Base-by-base conservation (phyloP, 208 protist genomes). In the Sergeia podlipaevii region DNA sequence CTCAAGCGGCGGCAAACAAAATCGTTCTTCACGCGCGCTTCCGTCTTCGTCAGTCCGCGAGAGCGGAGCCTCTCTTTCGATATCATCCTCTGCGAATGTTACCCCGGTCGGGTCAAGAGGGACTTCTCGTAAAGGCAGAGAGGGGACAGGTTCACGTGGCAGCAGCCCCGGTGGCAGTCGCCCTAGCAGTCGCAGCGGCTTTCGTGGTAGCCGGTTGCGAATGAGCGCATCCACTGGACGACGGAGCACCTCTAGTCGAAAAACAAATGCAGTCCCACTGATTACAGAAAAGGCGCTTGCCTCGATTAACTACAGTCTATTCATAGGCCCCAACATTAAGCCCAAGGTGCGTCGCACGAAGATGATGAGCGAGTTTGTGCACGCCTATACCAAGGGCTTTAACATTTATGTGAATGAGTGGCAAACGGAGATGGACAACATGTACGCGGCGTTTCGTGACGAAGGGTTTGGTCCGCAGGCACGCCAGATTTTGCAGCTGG, bases 401-500 rank as follows among this genome's bases (percentile, higher is more conserved):
- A 49, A 37, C 13, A 28, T 43, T 1, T 51, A 82, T 37, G 56
- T 55, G 2, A 26, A 28, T 15, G 58, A 71, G 33, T 68, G 54
- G 34, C 27, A 48, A n/a, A 33, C 6, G 13, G 76, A 65, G 55
- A 38, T 53, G 33, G 30, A 63, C 5, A 26, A 17, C 26, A 39
- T 82, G 11, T 61, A 74, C 36, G n/a, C 54, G 27, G n/a, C 30
- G 15, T 80, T 77, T 42, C 37, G 62, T 4, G 49, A 70, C 43
- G 23, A 42, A 5, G 70, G 66, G 15, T 72, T 74, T 57, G 58
- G 59, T 4, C 68, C 63, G 23, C 80, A 82, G 3, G 43, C 62
- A 54, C 60, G 56, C 2, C 50, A 75, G 27, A 62, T 89, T 4
- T 27, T 64, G 34, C 48, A 68, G 7, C 47, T 82, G 18, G 28